Percentiles rank a stretch among this genome's conserved stretches.
Evolutionary conservation across 2,329 filamentous ascomycete species (phyloP).

Genomic region (Neoscytalidium dimidiatum): DNA sequence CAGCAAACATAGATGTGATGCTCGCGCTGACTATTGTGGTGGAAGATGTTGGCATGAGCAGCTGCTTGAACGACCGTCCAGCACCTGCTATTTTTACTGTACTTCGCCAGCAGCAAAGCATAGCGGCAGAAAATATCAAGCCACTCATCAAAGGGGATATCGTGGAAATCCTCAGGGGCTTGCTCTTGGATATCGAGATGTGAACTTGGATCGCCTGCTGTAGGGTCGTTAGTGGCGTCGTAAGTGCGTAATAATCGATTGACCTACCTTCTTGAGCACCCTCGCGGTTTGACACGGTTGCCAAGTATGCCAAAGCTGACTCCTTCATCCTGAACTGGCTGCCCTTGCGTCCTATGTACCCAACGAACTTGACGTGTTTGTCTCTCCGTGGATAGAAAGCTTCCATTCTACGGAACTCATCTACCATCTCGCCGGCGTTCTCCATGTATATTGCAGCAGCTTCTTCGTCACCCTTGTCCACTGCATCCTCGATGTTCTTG

Average conservation of each 20-base stretch:
- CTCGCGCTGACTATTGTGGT: slow-evolving; percentile 65
- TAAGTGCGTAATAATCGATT: not conserved
- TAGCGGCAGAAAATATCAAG: slow-evolving; percentile 89
- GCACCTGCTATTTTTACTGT: slow-evolving; percentile 67
- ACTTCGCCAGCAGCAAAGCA: slow-evolving; percentile 71
- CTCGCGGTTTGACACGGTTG: slow-evolving; percentile 21
- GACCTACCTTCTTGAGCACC: slow-evolving; percentile 44
- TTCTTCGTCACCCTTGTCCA: slow-evolving; percentile 52
- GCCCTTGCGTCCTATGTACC: slow-evolving; percentile 37
- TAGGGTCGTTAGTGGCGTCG: not conserved
- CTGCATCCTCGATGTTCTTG: slow-evolving; percentile 39
- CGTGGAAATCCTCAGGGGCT: slow-evolving; percentile 66
- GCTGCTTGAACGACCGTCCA: slow-evolving; percentile 81
- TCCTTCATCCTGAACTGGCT: slow-evolving; percentile 20
- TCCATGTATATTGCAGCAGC: slow-evolving; percentile 60
- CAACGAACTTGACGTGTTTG: slow-evolving; percentile 43
- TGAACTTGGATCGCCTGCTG: not conserved
- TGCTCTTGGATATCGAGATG: not conserved
- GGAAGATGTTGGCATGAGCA: slow-evolving; percentile 79
- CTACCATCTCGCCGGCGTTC: slow-evolving; percentile 58
- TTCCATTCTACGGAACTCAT: slow-evolving; percentile 62
- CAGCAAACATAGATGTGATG: slow-evolving; percentile 77
- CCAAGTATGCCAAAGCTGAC: slow-evolving; percentile 11
- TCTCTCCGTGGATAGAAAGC: slow-evolving; percentile 59
- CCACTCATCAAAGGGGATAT: slow-evolving; percentile 82